phyloP scores from a whole-genome alignment of 164 flowering plant genomes.

The Malania oleifera region DNA sequence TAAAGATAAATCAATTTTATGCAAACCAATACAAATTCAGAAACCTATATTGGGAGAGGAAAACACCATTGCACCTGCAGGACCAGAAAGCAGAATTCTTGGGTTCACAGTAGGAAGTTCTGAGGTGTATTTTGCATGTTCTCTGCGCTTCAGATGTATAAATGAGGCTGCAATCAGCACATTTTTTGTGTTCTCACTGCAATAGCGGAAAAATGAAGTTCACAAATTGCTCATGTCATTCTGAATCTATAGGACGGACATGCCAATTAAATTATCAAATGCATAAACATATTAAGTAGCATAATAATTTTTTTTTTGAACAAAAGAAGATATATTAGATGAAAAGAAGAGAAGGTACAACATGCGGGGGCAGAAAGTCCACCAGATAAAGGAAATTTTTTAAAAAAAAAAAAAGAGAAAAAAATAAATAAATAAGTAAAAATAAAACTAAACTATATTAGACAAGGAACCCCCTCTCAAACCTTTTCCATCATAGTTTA shows the following conservation, averaged over 20 bases:
- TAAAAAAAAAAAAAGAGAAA: no score
- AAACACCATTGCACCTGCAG: slow-evolving; percentile 45
- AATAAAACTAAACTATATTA: no score
- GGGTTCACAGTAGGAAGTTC: slow-evolving; percentile 79
- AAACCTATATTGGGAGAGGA: not conserved
- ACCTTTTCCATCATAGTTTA: no score
- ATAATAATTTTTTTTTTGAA: no score
- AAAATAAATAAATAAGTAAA: no score
- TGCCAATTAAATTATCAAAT: not conserved
- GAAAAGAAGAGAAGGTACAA: no score
- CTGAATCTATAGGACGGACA: no score
- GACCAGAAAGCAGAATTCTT: slow-evolving; percentile 83
- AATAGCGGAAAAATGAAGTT: slow-evolving; percentile 7
- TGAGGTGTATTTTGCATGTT: slow-evolving; percentile 63
- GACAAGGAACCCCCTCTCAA: no score
- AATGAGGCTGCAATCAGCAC: slow-evolving; percentile 67
- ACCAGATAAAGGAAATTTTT: no score
- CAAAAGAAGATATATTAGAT: no score
- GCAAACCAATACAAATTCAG: not conserved
- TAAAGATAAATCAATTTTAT: not conserved
- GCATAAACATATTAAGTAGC: no score
- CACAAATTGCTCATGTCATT: not conserved
- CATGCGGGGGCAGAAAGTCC: no score
- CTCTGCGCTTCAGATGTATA: slow-evolving; percentile 73
- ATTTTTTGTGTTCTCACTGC: slow-evolving; percentile 82